Conservation (phyloP, 2,329 filamentous ascomycete genomes). For the Penicillium occitanis region DNA sequence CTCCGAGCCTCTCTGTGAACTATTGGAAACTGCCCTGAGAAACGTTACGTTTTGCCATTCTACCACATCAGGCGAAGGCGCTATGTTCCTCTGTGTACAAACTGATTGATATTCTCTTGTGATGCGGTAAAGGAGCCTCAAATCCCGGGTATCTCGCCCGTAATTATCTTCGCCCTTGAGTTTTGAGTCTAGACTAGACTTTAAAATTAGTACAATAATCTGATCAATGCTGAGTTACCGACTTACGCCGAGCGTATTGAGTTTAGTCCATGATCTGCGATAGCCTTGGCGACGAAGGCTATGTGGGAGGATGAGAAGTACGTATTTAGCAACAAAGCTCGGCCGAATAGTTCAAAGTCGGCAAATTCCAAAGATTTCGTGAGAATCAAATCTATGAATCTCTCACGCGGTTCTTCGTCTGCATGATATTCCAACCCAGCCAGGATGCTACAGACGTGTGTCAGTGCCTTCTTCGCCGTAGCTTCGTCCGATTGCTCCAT, state of each 20-base stretch:
- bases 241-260: conserved; percentile 10
- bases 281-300: conserved; percentile 1
- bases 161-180: background rate
- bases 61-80: background rate
- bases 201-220: background rate
- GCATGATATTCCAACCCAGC: background rate
- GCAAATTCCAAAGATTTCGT: conserved; percentile 4
- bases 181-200: background rate
- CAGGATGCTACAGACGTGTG: conserved; percentile 4
- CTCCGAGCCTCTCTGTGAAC: background rate
- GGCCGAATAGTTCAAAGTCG: background rate
- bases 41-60: conserved; percentile 8
- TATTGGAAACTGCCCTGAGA: background rate
- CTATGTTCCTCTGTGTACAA: background rate
- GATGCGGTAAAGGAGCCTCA: background rate
- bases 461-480: background rate
- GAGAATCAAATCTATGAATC: background rate
- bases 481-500: background rate
- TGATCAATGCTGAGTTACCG: background rate
- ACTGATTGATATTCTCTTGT: conserved; percentile 1
- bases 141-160: no score
- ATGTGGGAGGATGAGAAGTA: background rate
- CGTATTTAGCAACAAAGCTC: background rate
- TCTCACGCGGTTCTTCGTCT: background rate
- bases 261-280: conserved; percentile 4